Evolutionary conservation across 768 basidiomycete genomes (phyloP), one percentile per base, ranked within the genome.

Genomic region (Tubosaeta brunneosetosa): DNA sequence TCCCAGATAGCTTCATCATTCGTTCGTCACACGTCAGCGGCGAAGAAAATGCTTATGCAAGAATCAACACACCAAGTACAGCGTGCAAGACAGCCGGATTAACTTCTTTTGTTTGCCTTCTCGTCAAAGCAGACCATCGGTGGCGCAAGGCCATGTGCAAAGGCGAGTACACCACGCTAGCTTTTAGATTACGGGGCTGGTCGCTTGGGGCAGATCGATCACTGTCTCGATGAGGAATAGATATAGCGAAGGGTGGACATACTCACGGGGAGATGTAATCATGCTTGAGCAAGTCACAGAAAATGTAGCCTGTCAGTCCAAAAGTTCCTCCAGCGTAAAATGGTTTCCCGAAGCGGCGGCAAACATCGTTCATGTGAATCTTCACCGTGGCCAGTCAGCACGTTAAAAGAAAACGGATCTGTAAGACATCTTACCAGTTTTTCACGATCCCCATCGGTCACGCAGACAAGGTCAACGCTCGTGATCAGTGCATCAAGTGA

Each of bases 261-360:
- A 69, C 94, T 72, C 71, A 94, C 95, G 86, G 82, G 43, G 84
- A 73, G 56, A 97, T 82, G 67, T 87, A 92, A 55, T 93, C 85
- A 62, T 97, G 95, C 50, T 81, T 77, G 51, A 94, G 75, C 50
- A 99, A 77, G 67, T 98, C 94, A 56, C 91, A 92, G 65, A 97
- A 97, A 62, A 97, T 91, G 71, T 92, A 99, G 14, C 95, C 95
- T 43, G 85, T 73, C 53, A 94, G 75, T 19, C 95, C 95, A 66
- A 92, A 94, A 14, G 88, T 86, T 11, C 91, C 91, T 1, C 94
- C 94, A n/a, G 86, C 83, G 61, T 97, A 97, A 66, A 98, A 86
- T 6, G 90, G 85, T 56, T 86, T 92, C 40, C 76, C 73, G 45
- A 80, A 74, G 51, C 79, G 77, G 54, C 94, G 78, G 67, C 93